Evolutionary conservation across 805 yeast genomes (phyloP), one percentile per base, ranked within the genome.

Genomic region (Candida nitratophila): DNA sequence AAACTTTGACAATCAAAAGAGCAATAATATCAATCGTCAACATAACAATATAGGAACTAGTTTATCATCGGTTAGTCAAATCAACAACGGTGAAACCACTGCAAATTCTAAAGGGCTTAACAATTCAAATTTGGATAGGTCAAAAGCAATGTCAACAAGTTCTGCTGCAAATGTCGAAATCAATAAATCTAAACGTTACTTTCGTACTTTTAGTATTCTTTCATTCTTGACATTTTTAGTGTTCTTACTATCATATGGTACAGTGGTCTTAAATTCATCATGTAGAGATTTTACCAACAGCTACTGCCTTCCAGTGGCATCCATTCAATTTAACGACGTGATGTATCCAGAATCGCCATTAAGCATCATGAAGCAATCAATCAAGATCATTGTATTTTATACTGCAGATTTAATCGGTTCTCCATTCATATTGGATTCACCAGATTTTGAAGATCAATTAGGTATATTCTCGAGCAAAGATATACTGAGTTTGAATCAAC

Each of bases 291-390:
- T 49, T 24, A 45, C 60, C 9, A 15, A 12, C 2, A 51, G 54
- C 6, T 42, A 56, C 11, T 73, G 77, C 49, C 43, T 65, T 27
- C 77, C 82, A 0, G 77, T 71, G 39, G 55, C 68, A 22, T 65
- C 68, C 20, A 52, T 76, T 20, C 68, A 68, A 39, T 59, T 71
- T 37, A 56, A 60, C 15, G 70, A 68, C 42, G 61, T 63, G 32
- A 60, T 63, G 30, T 55, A 70, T 3, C 54, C 60, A 2, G 53
- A 57, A n/a, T 69, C 74, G 24, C 60, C 63, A 11, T 54, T 60
- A 37, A 52, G 60, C 11, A 56, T 69, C 0, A 66, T 72, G 8
- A 58, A 65, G 41, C 76, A 72, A 44, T 71, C 71, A 12, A 55
- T 73, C 40, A 68, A 66, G 44, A 62, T 72, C 42, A 49, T 74